These are phyloP conservation scores for Wallacemonas sp. DNA, from an alignment of 208 protist species.

Conservation along the genomic window DNA sequence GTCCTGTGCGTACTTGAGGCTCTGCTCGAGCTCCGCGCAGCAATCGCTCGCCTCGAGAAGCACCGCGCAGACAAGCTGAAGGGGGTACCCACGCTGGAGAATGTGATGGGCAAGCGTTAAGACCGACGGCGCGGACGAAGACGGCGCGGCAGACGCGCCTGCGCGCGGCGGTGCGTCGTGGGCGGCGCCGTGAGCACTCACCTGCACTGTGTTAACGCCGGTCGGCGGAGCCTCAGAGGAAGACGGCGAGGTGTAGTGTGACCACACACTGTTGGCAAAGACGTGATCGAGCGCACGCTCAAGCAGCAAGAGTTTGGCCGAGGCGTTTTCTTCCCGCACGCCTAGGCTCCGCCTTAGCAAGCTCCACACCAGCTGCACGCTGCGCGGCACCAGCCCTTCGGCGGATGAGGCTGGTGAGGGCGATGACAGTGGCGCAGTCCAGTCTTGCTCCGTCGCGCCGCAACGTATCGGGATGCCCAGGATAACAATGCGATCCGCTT, in stretches of 20 bases:
- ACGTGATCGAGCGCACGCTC: constrained; percentile 30
- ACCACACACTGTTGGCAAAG: not conserved
- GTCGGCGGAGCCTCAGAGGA: not conserved
- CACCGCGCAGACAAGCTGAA: constrained; percentile 36
- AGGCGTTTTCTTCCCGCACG: constrained; percentile 31
- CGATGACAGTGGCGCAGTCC: not conserved
- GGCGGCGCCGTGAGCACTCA: not conserved
- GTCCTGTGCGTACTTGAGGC: constrained; percentile 35
- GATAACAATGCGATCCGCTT: not conserved
- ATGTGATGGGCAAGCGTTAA: constrained; percentile 13
- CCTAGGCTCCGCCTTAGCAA: constrained; percentile 30
- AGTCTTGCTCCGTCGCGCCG: not conserved
- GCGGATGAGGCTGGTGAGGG: too few relatives aligned
- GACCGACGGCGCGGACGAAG: constrained; percentile 1
- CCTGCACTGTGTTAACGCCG: not conserved
- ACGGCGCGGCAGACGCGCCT: not conserved
- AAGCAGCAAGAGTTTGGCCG: constrained; percentile 33
- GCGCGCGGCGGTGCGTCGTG: not conserved
- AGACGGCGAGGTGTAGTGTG: not conserved
- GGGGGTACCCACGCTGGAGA: constrained; percentile 19
- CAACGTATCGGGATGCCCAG: constrained; percentile 4
- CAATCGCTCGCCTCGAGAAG: constrained; percentile 47
- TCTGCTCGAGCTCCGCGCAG: constrained; percentile 42
- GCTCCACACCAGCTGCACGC: constrained; percentile 9
- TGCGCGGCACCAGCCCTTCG: too few relatives aligned